These are phyloP conservation scores for Sugiyamaella sp. DNA, from an alignment of 1,139 yeast species.

Conservation along the genomic window DNA sequence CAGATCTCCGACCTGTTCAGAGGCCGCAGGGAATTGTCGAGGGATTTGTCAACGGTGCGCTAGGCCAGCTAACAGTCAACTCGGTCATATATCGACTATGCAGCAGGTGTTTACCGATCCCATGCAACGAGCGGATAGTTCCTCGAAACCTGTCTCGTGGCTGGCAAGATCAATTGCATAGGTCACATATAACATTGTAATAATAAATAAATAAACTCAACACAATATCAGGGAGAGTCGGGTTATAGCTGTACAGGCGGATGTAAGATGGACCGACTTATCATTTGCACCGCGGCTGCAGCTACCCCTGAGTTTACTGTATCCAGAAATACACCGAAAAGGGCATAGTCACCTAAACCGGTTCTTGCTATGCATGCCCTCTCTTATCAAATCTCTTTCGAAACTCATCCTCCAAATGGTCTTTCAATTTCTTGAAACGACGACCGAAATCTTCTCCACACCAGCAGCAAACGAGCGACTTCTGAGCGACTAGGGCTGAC, in stretches of 20 bases:
- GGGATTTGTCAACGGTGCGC: not conserved
- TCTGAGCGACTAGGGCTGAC: conserved; percentile 39
- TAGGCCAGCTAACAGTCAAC: not conserved
- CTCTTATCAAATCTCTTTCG: conserved; percentile 8
- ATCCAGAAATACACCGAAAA: not conserved
- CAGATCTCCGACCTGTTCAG: not conserved
- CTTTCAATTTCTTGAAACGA: conserved; percentile 52
- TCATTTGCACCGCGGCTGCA: not conserved
- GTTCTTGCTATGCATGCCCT: no score
- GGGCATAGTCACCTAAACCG: not conserved
- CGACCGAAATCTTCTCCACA: conserved; percentile 54
- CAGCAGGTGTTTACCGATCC: no score
- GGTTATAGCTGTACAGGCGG: no score
- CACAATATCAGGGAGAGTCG: no score
- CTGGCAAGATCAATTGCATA: no score
- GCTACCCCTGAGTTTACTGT: not conserved
- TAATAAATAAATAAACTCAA: not conserved
- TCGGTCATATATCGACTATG: no score
- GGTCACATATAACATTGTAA: no score
- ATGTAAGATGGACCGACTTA: not conserved
- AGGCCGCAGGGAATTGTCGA: not conserved
- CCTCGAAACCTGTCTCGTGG: no score
- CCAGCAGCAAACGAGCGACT: conserved; percentile 53
- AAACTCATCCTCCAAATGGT: conserved; percentile 54
- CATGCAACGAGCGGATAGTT: no score